Evolutionary conservation across 1,139 yeast genomes (phyloP).

Genomic region (Candida labiduridarum): DNA sequence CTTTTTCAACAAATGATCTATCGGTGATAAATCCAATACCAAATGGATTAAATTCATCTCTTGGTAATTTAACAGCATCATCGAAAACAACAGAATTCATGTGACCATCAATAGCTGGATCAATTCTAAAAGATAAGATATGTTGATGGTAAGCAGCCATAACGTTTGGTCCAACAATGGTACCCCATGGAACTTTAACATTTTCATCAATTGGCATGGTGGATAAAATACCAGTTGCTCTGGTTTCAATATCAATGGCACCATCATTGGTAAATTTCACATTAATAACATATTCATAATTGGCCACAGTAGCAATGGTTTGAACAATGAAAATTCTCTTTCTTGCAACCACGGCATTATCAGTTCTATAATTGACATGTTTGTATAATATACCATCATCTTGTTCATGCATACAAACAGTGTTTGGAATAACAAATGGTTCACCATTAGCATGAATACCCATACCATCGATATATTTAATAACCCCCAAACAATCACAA

Average conservation of each 20-base stretch:
- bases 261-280: slow-evolving; percentile 83
- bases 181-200: slow-evolving; percentile 79
- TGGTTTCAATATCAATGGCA: slow-evolving; percentile 76
- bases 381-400: slow-evolving; percentile 75
- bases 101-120: slow-evolving; percentile 87
- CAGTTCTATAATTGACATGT: slow-evolving; percentile 83
- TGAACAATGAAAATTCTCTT: slow-evolving; percentile 85
- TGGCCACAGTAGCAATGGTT: slow-evolving; percentile 87
- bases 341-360: slow-evolving; percentile 75
- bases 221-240: slow-evolving; percentile 87
- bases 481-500: slow-evolving; percentile 88
- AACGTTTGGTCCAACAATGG: slow-evolving; percentile 81
- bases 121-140: slow-evolving; percentile 79
- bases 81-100: slow-evolving; percentile 75
- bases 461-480: slow-evolving; percentile 74
- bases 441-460: slow-evolving; percentile 65
- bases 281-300: slow-evolving; percentile 83
- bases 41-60: slow-evolving; percentile 63
- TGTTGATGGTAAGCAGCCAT: slow-evolving; percentile 92
- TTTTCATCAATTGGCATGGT: slow-evolving; percentile 84
- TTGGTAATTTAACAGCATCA: slow-evolving; percentile 70
- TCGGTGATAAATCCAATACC: slow-evolving; percentile 76
- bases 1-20: slow-evolving; percentile 66
- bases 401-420: slow-evolving; percentile 89
- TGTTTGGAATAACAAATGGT: slow-evolving; percentile 66